Evolutionary conservation across 2,329 filamentous ascomycete species (phyloP).

Genomic region (Sporothrix dimorphospora): DNA sequence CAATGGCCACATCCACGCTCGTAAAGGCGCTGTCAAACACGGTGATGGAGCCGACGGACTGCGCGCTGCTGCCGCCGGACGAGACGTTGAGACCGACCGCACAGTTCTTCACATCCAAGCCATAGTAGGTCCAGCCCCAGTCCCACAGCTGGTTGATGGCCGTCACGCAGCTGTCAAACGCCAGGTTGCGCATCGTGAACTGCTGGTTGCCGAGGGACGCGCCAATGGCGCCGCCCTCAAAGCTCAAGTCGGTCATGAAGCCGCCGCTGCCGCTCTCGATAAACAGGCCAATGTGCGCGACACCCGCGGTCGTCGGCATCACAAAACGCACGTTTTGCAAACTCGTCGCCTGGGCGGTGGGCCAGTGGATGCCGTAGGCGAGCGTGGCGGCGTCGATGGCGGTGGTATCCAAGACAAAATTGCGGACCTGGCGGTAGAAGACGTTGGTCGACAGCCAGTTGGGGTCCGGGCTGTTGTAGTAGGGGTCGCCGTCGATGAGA

Average conservation of each 20-base stretch:
- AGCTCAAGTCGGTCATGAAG: slow-evolving; percentile 58
- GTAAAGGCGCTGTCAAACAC: slow-evolving; percentile 70
- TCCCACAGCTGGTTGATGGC: slow-evolving; percentile 72
- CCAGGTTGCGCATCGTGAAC: slow-evolving; percentile 69
- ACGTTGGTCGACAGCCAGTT: slow-evolving; percentile 53
- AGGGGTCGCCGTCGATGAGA: slow-evolving; percentile 42
- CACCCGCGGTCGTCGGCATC: slow-evolving; percentile 52
- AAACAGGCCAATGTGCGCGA: slow-evolving; percentile 59
- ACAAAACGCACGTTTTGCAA: slow-evolving; percentile 62
- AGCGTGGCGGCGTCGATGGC: slow-evolving; percentile 51
- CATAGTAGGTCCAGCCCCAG: slow-evolving; percentile 73
- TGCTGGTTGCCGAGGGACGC: slow-evolving; percentile 70
- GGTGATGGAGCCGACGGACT: slow-evolving; percentile 70
- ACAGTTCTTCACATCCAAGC: slow-evolving; percentile 62
- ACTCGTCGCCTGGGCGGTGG: slow-evolving; percentile 66
- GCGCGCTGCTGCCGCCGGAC: slow-evolving; percentile 50
- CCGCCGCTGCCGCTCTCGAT: slow-evolving; percentile 41
- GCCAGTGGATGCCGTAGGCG: slow-evolving; percentile 68
- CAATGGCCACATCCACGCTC: slow-evolving; percentile 66
- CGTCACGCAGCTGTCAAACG: slow-evolving; percentile 67
- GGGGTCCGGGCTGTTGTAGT: slow-evolving; percentile 20
- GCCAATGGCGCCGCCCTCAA: slow-evolving; percentile 61
- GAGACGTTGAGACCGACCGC: slow-evolving; percentile 64
- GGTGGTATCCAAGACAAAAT: slow-evolving; percentile 60
- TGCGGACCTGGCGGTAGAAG: slow-evolving; percentile 60